Evolutionary conservation across 2,329 filamentous ascomycete genomes (phyloP), one percentile per base, ranked within the genome.

Genomic region (Akanthomyces uredinophilus): DNA sequence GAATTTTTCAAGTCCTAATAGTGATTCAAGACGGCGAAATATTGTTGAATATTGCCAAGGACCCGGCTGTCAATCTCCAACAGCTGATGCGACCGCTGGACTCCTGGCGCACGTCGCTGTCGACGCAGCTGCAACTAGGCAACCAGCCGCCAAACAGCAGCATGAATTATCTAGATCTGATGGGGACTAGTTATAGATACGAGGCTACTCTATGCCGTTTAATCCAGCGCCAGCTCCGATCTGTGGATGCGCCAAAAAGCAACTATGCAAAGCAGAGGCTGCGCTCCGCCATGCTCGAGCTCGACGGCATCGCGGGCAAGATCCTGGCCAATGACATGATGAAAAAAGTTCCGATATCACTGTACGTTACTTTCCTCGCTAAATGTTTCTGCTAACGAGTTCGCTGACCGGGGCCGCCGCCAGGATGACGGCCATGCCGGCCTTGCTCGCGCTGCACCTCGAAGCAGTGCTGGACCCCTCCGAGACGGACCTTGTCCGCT

Each of bases 401-500:
- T 10, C 32, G 13, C 32, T 37, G 32, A 37, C 8, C 13, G 11
- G 11, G 5, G 11, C 20, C 22, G 3, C 13, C 14, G 1, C n/a
- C 14, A 61, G 60, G n/a, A 62, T 62, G 53, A 62, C 60, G 27
- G 7, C 52, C 3, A 44, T 62, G 14, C 41, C 52, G 16, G 52
- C 52, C 16, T 18, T 62, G 20, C 52, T 62, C 13, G 60, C 52
- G 16, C 37, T 62, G 18, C 60, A 62, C 10, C 35, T 62, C 14
- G 60, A 56, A 22, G 54, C 52, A 6, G 60, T 52, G 1, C 37
- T 62, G n/a, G 46, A 62, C 22, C 22, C 29, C 4, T 43, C 32
- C 4, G 60, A 56, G 32, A n/a, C 60, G n/a, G 52, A 56, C 5
- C 29, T 62, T 13, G 46, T 57, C 7, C 60, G n/a, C 4, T 57